Evolutionary conservation across 805 yeast species (phyloP).

Genomic region (Dipodascus geniculatus): DNA sequence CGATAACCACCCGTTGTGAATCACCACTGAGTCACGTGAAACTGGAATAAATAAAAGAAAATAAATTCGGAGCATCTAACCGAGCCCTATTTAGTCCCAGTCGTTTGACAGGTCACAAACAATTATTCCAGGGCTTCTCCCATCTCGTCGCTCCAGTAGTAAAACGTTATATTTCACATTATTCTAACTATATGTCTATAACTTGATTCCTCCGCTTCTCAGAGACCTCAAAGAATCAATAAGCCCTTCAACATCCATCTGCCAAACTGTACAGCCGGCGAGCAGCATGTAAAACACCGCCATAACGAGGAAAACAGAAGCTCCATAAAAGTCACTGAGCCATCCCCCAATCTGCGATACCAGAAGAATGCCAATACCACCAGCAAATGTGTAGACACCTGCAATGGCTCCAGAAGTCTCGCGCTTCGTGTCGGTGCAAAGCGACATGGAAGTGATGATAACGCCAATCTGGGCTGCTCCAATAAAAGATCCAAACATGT

Average conservation of each 20-base stretch:
- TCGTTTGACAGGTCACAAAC: too few species aligned
- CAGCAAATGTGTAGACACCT: slow-evolving; percentile 57
- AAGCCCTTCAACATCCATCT: not conserved
- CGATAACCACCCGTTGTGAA: too few species aligned
- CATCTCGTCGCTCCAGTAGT: too few species aligned
- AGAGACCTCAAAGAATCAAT: not conserved
- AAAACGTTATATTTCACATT: too few species aligned
- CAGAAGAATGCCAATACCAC: slow-evolving; percentile 54
- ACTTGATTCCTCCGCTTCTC: not conserved
- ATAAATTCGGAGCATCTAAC: too few species aligned
- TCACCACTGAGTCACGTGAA: too few species aligned
- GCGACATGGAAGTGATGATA: slow-evolving; percentile 52
- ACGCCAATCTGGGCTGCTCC: slow-evolving; percentile 55
- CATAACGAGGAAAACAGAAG: slow-evolving; percentile 47
- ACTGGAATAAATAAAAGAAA: too few species aligned
- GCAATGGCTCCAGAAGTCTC: slow-evolving; percentile 49
- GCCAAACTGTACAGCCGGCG: not conserved
- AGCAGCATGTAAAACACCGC: slow-evolving; percentile 29
- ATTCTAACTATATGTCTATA: too few species aligned
- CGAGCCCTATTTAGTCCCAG: too few species aligned
- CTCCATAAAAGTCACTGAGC: slow-evolving; percentile 43
- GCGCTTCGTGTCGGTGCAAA: slow-evolving; percentile 36
- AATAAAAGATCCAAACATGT: slow-evolving; percentile 33
- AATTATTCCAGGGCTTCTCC: too few species aligned
- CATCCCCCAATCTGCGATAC: slow-evolving; percentile 52